Evolutionary conservation across 2,329 filamentous ascomycete genomes (phyloP).

Genomic region (Leptographium procerum): DNA sequence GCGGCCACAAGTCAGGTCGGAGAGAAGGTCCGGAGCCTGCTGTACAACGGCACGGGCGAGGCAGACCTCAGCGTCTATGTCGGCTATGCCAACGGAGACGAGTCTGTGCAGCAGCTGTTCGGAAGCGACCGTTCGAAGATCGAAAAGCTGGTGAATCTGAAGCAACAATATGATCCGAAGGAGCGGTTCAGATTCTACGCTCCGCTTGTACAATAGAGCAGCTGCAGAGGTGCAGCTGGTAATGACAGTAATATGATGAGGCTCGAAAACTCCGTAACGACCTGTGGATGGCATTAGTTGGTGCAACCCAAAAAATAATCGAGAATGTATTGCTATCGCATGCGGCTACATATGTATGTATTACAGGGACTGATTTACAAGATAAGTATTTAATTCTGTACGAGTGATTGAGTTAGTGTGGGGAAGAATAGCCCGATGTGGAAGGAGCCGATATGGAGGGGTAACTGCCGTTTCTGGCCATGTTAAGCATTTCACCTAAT

Average conservation of each 20-base stretch:
- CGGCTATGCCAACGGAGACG: not conserved
- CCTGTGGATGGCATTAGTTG: too few species aligned
- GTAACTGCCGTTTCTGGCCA: not conserved
- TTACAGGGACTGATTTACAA: too few species aligned
- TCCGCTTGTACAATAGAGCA: not conserved
- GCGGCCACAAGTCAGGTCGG: not conserved
- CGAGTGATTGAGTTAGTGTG: not conserved
- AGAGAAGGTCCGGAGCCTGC: not conserved
- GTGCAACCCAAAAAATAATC: too few species aligned
- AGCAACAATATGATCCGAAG: not conserved
- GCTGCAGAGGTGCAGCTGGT: too few species aligned
- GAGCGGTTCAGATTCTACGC: not conserved
- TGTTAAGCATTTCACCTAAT: not conserved
- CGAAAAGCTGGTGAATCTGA: not conserved
- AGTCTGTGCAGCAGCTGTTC: not conserved
- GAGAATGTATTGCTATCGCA: too few species aligned
- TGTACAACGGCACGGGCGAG: not conserved
- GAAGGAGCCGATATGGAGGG: not conserved
- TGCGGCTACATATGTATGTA: too few species aligned
- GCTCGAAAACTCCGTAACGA: not conserved
- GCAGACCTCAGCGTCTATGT: not conserved
- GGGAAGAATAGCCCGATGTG: not conserved
- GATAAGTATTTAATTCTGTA: too few species aligned
- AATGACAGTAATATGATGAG: not conserved
- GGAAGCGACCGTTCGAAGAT: not conserved